Evolutionary conservation across 192 early-diverging fungal genomes (phyloP), one percentile per base, ranked within the genome.

Genomic region (Glomus cerebriforme): DNA sequence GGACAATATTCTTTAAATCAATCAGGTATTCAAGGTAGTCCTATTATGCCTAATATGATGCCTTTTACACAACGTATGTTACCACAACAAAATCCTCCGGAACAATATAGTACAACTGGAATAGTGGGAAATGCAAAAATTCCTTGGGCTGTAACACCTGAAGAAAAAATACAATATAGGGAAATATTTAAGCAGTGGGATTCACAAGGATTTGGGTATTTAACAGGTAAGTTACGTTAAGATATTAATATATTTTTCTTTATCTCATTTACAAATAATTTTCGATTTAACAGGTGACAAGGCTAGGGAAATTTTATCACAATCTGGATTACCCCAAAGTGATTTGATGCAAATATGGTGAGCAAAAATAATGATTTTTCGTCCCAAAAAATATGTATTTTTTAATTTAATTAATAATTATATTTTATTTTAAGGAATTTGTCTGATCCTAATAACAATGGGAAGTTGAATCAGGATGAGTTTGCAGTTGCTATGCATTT

Each of bases 401-500:
- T 64, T 45, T 13, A 10, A 17, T 35, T 26, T 37, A 32, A 35
- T 13, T 29, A 17, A 43, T n/a, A 66, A 31, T 19, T 76, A 43
- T 26, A 66, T 27, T 54, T 39, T 19, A 12, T 27, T 37, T 58
- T 78, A 94, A 43, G 93, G 93, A 86, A 79, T 67, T 85, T 96
- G 7, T 87, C 93, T 32, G 95, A 95, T 86, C 91, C 90, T 5
- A 90, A 94, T 79, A 91, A 92, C 69, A 85, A 89, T 73, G 97
- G 96, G 58, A 96, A 96, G 81, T 90, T 99, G 68, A 96, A 98
- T 79, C 80, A 91, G 22, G 95, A 97, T 85, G 97, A 98, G 83
- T 99, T 99, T 81, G 92, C 95, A 47, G 94, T 98, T 12, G 96
- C 96, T 27, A 99, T 99, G 97, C 95, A 98, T 83, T 83, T 99